Conservation (phyloP, 2,329 filamentous ascomycete species). For the Madurella mycetomatis region DNA sequence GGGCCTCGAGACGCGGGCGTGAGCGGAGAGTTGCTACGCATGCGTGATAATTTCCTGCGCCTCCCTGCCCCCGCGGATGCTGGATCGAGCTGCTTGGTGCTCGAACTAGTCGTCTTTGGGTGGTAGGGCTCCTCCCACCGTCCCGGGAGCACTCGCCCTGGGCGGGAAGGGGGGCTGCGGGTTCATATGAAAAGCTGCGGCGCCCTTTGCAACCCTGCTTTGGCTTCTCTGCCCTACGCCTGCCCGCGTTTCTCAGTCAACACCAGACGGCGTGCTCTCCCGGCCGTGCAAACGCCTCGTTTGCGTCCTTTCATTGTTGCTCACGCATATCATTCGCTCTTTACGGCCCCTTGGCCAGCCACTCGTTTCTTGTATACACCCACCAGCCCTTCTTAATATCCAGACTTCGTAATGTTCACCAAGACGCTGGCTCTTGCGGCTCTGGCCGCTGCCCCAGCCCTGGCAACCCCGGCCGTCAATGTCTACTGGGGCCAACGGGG, state of each 20-base stretch:
- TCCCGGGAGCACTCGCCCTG: not conserved
- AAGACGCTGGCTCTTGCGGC: conserved; percentile 27
- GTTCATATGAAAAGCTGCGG: conserved; percentile 17
- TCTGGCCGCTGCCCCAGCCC: conserved; percentile 23
- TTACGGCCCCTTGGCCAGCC: conserved; percentile 22
- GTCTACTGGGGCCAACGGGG: conserved; percentile 34
- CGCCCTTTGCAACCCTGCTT: conserved; percentile 12
- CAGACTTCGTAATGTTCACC: conserved; percentile 25
- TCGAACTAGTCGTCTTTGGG: not conserved
- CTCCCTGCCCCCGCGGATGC: not conserved
- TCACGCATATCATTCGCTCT: conserved; percentile 24
- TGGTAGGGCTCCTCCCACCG: not conserved
- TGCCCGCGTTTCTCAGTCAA: conserved; percentile 24
- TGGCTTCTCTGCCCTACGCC: conserved; percentile 8
- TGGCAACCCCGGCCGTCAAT: conserved; percentile 28
- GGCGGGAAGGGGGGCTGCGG: too few relatives aligned
- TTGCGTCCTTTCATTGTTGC: conserved; percentile 35
- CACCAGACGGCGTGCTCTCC: conserved; percentile 25
- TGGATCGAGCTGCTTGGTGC: not conserved
- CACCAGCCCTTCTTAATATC: conserved; percentile 16
- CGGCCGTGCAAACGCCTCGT: conserved; percentile 30
- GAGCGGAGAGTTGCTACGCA: not conserved
- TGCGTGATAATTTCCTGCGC: conserved; percentile 11
- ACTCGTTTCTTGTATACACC: conserved; percentile 19
- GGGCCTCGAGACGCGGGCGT: too few relatives aligned